Conservation (phyloP, 371 early-diverging fungal genomes). For the Circinella umbellata region DNA sequence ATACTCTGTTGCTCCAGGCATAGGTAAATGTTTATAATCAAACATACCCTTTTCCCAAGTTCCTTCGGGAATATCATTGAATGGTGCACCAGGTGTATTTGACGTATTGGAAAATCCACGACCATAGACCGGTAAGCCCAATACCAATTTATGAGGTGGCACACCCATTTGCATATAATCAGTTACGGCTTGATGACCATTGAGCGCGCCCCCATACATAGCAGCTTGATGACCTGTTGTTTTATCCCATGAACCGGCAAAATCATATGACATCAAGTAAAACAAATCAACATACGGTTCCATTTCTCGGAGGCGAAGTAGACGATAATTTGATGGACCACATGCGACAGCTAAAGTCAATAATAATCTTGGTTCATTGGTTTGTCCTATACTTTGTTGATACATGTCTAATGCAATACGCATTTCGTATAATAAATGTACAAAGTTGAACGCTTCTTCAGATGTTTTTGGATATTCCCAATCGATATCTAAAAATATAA, state of each 20-base stretch:
- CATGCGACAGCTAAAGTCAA: slow-evolving; percentile 74
- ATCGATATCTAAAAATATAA: slow-evolving; percentile 63
- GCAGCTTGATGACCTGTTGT: slow-evolving; percentile 86
- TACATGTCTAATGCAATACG: slow-evolving; percentile 66
- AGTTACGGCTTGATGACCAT: slow-evolving; percentile 66
- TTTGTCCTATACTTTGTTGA: slow-evolving; percentile 40
- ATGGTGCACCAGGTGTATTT: slow-evolving; percentile 24
- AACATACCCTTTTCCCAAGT: slow-evolving; percentile 87
- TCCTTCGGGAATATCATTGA: slow-evolving; percentile 70
- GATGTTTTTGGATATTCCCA: slow-evolving; percentile 87
- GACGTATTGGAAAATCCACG: slow-evolving; percentile 69
- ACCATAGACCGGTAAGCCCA: slow-evolving; percentile 80
- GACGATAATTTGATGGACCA: slow-evolving; percentile 62
- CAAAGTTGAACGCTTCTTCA: slow-evolving; percentile 79
- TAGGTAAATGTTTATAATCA: slow-evolving; percentile 77
- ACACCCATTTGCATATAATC: slow-evolving; percentile 72
- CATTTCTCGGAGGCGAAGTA: slow-evolving; percentile 66
- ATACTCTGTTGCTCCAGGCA: slow-evolving; percentile 63
- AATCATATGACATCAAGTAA: slow-evolving; percentile 86
- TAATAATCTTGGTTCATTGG: slow-evolving; percentile 57
- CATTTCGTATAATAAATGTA: slow-evolving; percentile 74
- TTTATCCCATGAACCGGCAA: slow-evolving; percentile 76
- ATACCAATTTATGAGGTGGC: slow-evolving; percentile 73
- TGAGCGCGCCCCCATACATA: slow-evolving; percentile 64
- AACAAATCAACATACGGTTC: slow-evolving; percentile 70